These are phyloP conservation scores for Cymodocea nodosa DNA, from an alignment of 116 monocot genomes.

Conservation along the genomic window DNA sequence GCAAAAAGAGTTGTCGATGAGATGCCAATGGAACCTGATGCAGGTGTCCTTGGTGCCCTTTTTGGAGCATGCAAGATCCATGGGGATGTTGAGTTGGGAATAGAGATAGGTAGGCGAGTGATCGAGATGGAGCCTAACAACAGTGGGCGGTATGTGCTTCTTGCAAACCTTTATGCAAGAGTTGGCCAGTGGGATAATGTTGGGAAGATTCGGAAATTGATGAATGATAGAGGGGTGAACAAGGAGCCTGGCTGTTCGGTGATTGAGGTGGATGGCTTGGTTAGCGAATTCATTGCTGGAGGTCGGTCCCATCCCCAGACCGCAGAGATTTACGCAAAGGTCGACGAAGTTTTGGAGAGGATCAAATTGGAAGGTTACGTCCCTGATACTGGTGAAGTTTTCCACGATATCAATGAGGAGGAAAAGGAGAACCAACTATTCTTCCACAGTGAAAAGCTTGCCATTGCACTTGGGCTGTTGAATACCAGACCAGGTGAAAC, in stretches of 20 bases:
- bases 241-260: slow-evolving; percentile 51
- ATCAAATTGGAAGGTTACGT: slow-evolving; percentile 38
- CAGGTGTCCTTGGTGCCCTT: slow-evolving; percentile 37
- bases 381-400: slow-evolving; percentile 18
- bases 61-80: slow-evolving; percentile 42
- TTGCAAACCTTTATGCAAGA: slow-evolving; percentile 36
- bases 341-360: slow-evolving; percentile 35
- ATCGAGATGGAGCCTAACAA: slow-evolving; percentile 37
- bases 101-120: slow-evolving; percentile 16
- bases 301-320: slow-evolving; percentile 30
- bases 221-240: slow-evolving; percentile 37
- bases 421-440: slow-evolving; percentile 31
- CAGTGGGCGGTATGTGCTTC: slow-evolving; percentile 33
- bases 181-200: slow-evolving; percentile 47
- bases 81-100: slow-evolving; percentile 32
- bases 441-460: slow-evolving; percentile 62
- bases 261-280: slow-evolving; percentile 33
- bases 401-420: slow-evolving; percentile 33
- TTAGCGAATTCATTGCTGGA: slow-evolving; percentile 49
- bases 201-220: slow-evolving; percentile 36
- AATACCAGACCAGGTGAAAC: slow-evolving; percentile 30
- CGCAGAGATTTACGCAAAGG: slow-evolving; percentile 33
- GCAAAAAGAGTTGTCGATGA: slow-evolving; percentile 28
- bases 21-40: slow-evolving; percentile 45
- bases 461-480: slow-evolving; percentile 51